These are phyloP conservation scores for Rhynchosporium secalis DNA, from an alignment of 2,329 filamentous ascomycete species.

Conservation along the genomic window DNA sequence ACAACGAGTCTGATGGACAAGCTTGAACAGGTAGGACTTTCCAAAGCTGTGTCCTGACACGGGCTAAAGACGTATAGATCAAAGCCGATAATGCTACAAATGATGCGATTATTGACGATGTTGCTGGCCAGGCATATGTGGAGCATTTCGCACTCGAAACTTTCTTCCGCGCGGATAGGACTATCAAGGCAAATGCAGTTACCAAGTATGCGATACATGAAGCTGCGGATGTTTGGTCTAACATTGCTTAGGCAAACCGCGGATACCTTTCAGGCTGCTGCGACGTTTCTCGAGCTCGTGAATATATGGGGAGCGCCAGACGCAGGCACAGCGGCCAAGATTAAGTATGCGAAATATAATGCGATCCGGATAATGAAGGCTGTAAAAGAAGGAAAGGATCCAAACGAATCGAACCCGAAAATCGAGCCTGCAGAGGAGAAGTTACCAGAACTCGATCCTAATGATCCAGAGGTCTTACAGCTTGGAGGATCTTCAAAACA, in stretches of 20 bases:
- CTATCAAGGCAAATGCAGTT: conserved; percentile 53
- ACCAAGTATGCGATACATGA: conserved; percentile 65
- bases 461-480: conserved; percentile 64
- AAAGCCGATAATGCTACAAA: conserved; percentile 74
- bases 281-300: conserved; percentile 86
- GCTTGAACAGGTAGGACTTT: conserved; percentile 66
- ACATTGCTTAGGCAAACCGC: conserved; percentile 70
- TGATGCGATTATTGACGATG: conserved; percentile 82
- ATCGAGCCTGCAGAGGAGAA: conserved; percentile 51
- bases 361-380: conserved; percentile 88
- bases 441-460: conserved; percentile 55
- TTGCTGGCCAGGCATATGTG: conserved; percentile 85
- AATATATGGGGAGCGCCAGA: conserved; percentile 80
- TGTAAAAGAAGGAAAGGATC: conserved; percentile 85
- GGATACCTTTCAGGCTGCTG: conserved; percentile 88
- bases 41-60: background rate
- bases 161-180: conserved; percentile 71
- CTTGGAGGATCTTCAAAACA: conserved; percentile 49
- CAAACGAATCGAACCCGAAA: conserved; percentile 85
- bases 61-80: conserved; percentile 47
- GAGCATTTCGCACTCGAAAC: conserved; percentile 92
- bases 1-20: conserved; percentile 87
- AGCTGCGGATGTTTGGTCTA: conserved; percentile 8
- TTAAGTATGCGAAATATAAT: conserved; percentile 97
- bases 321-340: conserved; percentile 76